Evolutionary conservation across 2,329 filamentous ascomycete genomes (phyloP).

Genomic region (Trichoderma asperellum): DNA sequence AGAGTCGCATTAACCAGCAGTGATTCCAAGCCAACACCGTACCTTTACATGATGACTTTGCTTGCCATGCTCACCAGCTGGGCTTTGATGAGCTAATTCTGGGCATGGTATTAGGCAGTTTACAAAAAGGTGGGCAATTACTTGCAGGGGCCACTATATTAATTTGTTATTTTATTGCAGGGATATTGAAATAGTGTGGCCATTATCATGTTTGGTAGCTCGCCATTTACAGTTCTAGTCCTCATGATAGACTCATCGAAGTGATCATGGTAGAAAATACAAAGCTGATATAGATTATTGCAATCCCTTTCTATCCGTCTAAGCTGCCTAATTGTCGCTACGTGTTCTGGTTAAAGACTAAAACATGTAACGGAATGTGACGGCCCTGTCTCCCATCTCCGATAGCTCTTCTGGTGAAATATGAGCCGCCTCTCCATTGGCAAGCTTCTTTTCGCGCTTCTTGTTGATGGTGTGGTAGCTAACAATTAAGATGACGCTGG

Average conservation of each 20-base stretch:
- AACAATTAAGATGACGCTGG: conserved; percentile 49
- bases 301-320: neutral
- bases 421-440: conserved; percentile 47
- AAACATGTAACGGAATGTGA: conserved; percentile 66
- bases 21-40: neutral
- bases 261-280: conserved; percentile 23
- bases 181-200: conserved; percentile 30
- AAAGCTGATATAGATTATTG: conserved; percentile 3
- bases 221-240: conserved; percentile 30
- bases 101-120: neutral
- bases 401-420: conserved; percentile 55
- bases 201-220: conserved; percentile 32
- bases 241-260: conserved; percentile 17
- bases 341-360: conserved; percentile 31
- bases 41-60: neutral
- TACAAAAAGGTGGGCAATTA: neutral
- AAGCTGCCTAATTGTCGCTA: neutral
- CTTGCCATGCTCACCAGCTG: neutral
- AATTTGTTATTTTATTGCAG: conserved; percentile 30
- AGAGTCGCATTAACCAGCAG: neutral
- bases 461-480: conserved; percentile 63
- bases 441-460: conserved; percentile 54
- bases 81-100: neutral
- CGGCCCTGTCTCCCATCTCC: conserved; percentile 61
- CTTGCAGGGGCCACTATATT: conserved; percentile 26